Conservation (phyloP, 345 rosid species). For the Linum lewisii region DNA sequence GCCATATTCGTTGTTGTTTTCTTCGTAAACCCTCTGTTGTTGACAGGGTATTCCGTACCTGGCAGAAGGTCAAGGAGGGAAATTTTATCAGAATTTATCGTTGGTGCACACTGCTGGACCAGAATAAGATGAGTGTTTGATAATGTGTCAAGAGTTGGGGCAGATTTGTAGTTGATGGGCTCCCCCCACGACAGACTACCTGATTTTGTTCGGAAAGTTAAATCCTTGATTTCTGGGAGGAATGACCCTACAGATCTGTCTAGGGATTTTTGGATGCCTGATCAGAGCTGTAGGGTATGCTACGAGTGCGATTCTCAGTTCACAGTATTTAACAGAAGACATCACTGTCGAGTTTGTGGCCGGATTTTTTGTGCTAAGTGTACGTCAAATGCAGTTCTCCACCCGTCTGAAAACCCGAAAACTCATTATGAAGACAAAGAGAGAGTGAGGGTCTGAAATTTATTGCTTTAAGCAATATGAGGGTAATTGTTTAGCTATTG, state of each 20-base stretch:
- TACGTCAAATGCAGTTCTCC: constrained; percentile 68
- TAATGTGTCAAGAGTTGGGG: background rate
- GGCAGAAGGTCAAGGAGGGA: too few species aligned
- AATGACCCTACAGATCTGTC: constrained; percentile 70
- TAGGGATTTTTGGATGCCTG: constrained; percentile 99
- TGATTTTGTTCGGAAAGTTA: constrained; percentile 42
- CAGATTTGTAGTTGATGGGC: constrained; percentile 38
- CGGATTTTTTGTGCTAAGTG: constrained; percentile 91
- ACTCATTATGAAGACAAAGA: constrained; percentile 50
- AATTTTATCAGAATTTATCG: too few species aligned
- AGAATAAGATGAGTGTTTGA: background rate
- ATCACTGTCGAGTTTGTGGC: constrained; percentile 91
- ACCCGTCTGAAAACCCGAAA: constrained; percentile 32
- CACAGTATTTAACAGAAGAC: constrained; percentile 62
- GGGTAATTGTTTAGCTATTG: constrained; percentile 38
- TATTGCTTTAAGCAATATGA: constrained; percentile 85
- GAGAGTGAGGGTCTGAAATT: constrained; percentile 80
- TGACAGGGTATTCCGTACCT: too few species aligned
- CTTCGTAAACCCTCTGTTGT: too few species aligned
- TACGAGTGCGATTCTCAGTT: constrained; percentile 85
- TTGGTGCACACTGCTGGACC: too few species aligned
- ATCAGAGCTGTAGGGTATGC: constrained; percentile 90
- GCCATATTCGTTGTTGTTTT: too few species aligned
- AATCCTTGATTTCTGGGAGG: constrained; percentile 72
- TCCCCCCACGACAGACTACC: constrained; percentile 43